Base-by-base conservation (phyloP, 176 grass and related monocot species). In the Triticum timopheevii region DNA sequence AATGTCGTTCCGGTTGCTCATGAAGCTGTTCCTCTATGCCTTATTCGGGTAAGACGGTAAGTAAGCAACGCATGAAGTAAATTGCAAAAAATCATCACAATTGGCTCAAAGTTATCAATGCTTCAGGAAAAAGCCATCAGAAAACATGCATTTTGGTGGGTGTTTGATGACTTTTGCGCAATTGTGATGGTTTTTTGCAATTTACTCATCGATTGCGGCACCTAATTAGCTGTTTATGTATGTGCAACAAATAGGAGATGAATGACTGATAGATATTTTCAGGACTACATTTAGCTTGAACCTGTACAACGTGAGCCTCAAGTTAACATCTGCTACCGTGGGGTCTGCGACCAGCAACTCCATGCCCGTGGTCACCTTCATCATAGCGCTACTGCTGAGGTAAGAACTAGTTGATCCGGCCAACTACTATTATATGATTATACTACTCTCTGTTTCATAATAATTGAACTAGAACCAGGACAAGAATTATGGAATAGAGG, bases 1-100 rank as follows among this genome's bases (percentile, higher is more conserved):
- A 13, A 50, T 98, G 80, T 69, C 93, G 0, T 87, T 80, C 13
- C 8, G 78, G 30, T 10, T 95, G 73, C 78, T 90, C 8, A 20
- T 93, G 33, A 98, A 88, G 91, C 62, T 98, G 33, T 98, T 98
- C 93, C 22, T 98, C 28, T 92, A 73, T 81, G 89, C 93, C 24
- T 72, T 98, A 9, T 62, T 80, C 24, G 50, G 69, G 76, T 80
- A 27, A 27, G 27, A 27, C 27, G 27, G 27, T 1, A 78, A 63
- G 22, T 5, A 1, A 33, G 42, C 10, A 17, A 22, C 5, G 3
- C 1, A 79, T 33, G 6, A 6, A 36, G 6, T 36, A 36, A 36
- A 36, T 7, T 36, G 35, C 35, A 36, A 1, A 36, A 36, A 36
- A 36, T 1, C 35, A 36, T 1, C 35, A 36, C 35, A 36, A 36